These are phyloP conservation scores for Ulmus americana DNA, from an alignment of 331 rosid species.

Conservation along the genomic window DNA sequence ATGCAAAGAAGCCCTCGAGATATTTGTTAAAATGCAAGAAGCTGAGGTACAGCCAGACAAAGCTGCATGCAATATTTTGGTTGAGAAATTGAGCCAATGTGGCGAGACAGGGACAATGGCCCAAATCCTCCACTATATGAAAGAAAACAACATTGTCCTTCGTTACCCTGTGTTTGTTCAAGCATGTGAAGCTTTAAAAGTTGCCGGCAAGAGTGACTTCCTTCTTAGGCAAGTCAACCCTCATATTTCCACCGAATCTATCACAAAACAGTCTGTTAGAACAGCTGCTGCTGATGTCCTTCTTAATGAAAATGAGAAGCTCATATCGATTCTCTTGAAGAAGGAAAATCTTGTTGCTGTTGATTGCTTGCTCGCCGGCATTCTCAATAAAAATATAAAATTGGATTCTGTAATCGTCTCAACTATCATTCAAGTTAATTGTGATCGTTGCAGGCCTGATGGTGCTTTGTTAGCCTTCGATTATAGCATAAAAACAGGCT, in stretches of 20 bases:
- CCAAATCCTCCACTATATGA: slow-evolving; percentile 60
- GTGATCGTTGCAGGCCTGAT: slow-evolving; percentile 39
- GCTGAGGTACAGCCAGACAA: slow-evolving; percentile 75
- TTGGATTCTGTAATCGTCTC: slow-evolving; percentile 43
- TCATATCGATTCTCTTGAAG: slow-evolving; percentile 45
- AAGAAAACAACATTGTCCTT: slow-evolving; percentile 56
- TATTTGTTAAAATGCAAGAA: slow-evolving; percentile 70
- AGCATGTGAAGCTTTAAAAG: slow-evolving; percentile 51
- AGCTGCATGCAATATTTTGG: slow-evolving; percentile 78
- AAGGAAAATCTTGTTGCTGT: slow-evolving; percentile 48
- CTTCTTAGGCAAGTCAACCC: slow-evolving; percentile 75
- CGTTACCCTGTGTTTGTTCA: slow-evolving; percentile 58
- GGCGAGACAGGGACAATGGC: slow-evolving; percentile 42
- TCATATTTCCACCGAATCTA: slow-evolving; percentile 37
- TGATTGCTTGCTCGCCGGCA: slow-evolving; percentile 46
- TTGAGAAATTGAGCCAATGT: slow-evolving; percentile 56
- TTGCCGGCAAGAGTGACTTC: slow-evolving; percentile 39
- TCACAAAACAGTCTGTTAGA: slow-evolving; percentile 22
- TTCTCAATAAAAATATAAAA: slow-evolving; percentile 38
- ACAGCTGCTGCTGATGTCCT: slow-evolving; percentile 20
- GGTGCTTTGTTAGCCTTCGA: slow-evolving; percentile 62
- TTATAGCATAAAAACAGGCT: slow-evolving; percentile 39
- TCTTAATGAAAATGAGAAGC: slow-evolving; percentile 37
- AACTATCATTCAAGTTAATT: slow-evolving; percentile 52
- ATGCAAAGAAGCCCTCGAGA: slow-evolving; percentile 66